These are phyloP conservation scores for Pseudogymnoascus sp. DNA, from an alignment of 2,329 filamentous ascomycete species.

Conservation along the genomic window DNA sequence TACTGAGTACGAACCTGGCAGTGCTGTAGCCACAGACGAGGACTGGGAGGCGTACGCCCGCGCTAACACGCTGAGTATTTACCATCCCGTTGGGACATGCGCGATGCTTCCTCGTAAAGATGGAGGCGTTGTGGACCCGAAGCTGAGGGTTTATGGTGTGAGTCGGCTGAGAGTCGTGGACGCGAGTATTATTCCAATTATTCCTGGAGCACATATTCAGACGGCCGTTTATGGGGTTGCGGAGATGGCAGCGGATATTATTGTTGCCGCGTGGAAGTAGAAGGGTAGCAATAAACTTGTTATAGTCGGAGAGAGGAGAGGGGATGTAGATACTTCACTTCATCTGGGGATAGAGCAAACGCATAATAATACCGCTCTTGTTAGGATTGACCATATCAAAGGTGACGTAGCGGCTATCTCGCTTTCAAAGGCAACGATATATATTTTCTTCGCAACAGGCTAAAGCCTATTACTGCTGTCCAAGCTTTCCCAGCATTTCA, in stretches of 20 bases:
- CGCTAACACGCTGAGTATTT: constrained; percentile 10
- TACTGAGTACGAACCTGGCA: constrained; percentile 22
- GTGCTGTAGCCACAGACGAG: constrained; percentile 7
- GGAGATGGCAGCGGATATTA: constrained; percentile 20
- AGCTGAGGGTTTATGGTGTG: constrained; percentile 22
- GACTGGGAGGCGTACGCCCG: constrained; percentile 12
- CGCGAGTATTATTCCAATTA: constrained; percentile 19
- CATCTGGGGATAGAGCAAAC: background rate
- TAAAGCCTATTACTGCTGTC: background rate
- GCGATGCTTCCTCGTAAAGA: constrained; percentile 18
- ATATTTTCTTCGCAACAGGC: background rate
- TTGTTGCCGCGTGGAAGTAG: constrained; percentile 10
- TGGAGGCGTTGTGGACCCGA: constrained; percentile 20
- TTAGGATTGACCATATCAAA: background rate
- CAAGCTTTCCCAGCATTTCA: background rate
- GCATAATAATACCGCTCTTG: background rate
- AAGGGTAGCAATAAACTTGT: background rate
- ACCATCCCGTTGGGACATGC: constrained; percentile 19
- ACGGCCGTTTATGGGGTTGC: constrained; percentile 20
- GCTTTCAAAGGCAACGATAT: background rate
- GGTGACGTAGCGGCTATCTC: background rate
- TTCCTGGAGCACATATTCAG: constrained; percentile 16
- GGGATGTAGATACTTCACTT: background rate
- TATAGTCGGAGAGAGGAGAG: background rate
- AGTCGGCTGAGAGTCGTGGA: constrained; percentile 22